These are phyloP conservation scores for Pichia paraexigua DNA, from an alignment of 805 yeast genomes.

Conservation along the genomic window DNA sequence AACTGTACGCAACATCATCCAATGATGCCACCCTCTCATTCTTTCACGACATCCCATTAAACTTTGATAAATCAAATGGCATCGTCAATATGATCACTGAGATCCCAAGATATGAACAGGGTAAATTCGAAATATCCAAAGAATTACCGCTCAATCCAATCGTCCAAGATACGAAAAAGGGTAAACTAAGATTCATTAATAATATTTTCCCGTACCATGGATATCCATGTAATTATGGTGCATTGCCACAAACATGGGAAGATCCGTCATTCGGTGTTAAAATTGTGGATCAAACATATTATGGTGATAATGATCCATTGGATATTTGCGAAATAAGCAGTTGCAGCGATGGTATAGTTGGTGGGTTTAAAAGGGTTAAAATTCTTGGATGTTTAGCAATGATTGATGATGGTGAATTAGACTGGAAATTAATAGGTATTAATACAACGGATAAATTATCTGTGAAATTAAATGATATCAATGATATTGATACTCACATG, in stretches of 20 bases:
- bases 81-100: conserved; percentile 65
- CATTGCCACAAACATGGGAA: conserved; percentile 95
- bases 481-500: conserved; percentile 58
- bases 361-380: conserved; percentile 54
- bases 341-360: conserved; percentile 30
- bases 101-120: conserved; percentile 77
- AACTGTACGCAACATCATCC: conserved; percentile 31
- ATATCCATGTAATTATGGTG: conserved; percentile 82
- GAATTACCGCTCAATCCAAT: conserved; percentile 62
- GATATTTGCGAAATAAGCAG: conserved; percentile 90
- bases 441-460: conserved; percentile 62
- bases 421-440: conserved; percentile 83
- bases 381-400: conserved; percentile 71
- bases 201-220: conserved; percentile 81
- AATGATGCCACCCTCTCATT: conserved; percentile 31
- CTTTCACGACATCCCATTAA: conserved; percentile 67
- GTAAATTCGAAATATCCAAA: conserved; percentile 69
- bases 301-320: conserved; percentile 92
- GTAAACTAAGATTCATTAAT: conserved; percentile 64
- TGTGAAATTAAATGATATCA: conserved; percentile 47
- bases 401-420: conserved; percentile 92
- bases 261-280: conserved; percentile 58
- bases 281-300: conserved; percentile 12
- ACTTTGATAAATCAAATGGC: conserved; percentile 31
- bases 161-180: conserved; percentile 64